Evolutionary conservation across 2,329 filamentous ascomycete genomes (phyloP).

Genomic region (Arthroderma sp.): DNA sequence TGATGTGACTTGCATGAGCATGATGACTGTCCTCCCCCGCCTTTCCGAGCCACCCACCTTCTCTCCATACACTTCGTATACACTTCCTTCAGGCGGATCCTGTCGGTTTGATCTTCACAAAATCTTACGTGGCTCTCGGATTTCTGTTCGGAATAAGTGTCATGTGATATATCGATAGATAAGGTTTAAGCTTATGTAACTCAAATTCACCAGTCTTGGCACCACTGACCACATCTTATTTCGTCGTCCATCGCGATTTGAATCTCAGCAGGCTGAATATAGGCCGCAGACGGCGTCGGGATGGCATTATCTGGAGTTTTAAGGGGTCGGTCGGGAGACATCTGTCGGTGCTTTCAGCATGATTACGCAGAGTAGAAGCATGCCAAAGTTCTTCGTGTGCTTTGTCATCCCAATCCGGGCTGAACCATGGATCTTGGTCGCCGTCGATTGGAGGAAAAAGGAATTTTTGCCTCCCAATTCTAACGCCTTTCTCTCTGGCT

Average conservation of each 20-base stretch:
- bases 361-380: neutral
- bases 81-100: neutral
- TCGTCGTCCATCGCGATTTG: neutral
- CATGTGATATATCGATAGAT: neutral
- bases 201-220: neutral
- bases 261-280: neutral
- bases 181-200: neutral
- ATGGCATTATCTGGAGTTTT: neutral
- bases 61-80: neutral
- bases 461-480: neutral
- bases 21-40: neutral
- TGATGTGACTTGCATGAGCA: no score
- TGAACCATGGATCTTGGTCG: conserved; percentile 4
- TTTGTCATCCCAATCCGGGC: neutral
- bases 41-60: neutral
- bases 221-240: neutral
- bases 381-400: neutral
- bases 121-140: neutral
- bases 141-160: neutral
- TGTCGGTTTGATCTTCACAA: neutral
- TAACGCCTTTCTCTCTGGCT: conserved; percentile 1
- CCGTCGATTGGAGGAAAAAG: conserved; percentile 1
- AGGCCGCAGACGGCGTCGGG: neutral
- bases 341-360: neutral
- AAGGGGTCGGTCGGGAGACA: neutral